A percentile compares a stretch with the other conserved stretches of the same genome.
phyloP scores from a whole-genome alignment of 805 yeast species.

The Hanseniaspora guilliermondii region DNA sequence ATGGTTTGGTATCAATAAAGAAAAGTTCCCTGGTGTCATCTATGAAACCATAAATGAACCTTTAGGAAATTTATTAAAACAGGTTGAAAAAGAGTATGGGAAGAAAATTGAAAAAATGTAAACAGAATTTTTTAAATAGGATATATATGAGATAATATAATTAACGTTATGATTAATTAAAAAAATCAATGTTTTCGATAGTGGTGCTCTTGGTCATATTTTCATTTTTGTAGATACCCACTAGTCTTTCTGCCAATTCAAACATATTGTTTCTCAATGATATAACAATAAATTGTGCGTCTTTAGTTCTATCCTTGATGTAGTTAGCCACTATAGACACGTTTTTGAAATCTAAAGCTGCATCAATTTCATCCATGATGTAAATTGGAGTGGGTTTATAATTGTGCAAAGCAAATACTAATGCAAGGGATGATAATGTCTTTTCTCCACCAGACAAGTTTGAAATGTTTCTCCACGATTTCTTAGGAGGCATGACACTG shows the following conservation, averaged over 20 bases:
- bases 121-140: not conserved
- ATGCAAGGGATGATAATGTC: slow-evolving; percentile 83
- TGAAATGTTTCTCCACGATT: slow-evolving; percentile 91
- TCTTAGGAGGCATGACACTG: slow-evolving; percentile 98
- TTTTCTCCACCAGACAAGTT: slow-evolving; percentile 97
- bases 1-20: slow-evolving; percentile 91
- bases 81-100: slow-evolving; percentile 42
- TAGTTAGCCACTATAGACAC: slow-evolving; percentile 96
- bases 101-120: slow-evolving; percentile 32
- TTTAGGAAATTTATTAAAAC: slow-evolving; percentile 59
- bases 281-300: slow-evolving; percentile 92
- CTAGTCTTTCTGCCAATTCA: slow-evolving; percentile 84
- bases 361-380: slow-evolving; percentile 99
- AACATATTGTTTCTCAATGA: slow-evolving; percentile 95
- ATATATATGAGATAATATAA: not conserved
- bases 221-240: slow-evolving; percentile 87
- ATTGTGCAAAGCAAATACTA: slow-evolving; percentile 90
- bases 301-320: slow-evolving; percentile 86
- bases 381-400: slow-evolving; percentile 94
- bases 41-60: slow-evolving; percentile 68
- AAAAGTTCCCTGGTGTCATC: slow-evolving; percentile 71
- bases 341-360: slow-evolving; percentile 92
- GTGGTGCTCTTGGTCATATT: slow-evolving; percentile 84
- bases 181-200: slow-evolving; percentile 48
- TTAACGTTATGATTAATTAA: slow-evolving; percentile 14